These are phyloP conservation scores for Huiozyma naganishii DNA, from an alignment of 805 yeast genomes.

Conservation along the genomic window DNA sequence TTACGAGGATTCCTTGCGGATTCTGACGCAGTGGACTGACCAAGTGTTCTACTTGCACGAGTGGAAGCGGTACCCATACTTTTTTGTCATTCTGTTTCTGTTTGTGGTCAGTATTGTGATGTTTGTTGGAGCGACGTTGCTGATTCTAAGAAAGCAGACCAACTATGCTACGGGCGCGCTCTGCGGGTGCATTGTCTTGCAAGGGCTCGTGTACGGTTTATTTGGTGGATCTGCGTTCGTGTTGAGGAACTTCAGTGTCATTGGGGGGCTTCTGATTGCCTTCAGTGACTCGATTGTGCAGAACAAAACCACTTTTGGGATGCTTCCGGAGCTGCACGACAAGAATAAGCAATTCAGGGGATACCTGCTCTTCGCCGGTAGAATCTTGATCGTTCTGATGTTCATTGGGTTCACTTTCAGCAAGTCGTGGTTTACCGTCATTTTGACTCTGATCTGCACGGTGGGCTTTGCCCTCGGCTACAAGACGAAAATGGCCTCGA, in stretches of 20 bases:
- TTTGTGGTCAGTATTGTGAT: conserved; percentile 53
- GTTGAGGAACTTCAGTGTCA: conserved; percentile 77
- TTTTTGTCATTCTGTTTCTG: conserved; percentile 62
- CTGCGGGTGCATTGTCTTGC: conserved; percentile 64
- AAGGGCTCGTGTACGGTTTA: conserved; percentile 83
- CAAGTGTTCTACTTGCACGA: conserved; percentile 78
- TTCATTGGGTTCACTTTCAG: conserved; percentile 79
- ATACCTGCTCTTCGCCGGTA: conserved; percentile 78
- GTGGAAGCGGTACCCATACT: conserved; percentile 69
- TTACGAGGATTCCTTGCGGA: conserved; percentile 80
- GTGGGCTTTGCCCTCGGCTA: conserved; percentile 81
- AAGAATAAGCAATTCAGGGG: conserved; percentile 56
- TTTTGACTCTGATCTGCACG: conserved; percentile 61
- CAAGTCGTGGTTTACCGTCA: conserved; percentile 57
- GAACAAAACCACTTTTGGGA: conserved; percentile 48
- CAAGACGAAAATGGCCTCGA: conserved; percentile 84
- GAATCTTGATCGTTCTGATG: conserved; percentile 74
- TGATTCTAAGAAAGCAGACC: conserved; percentile 60
- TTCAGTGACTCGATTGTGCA: conserved; percentile 78
- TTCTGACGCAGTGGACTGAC: conserved; percentile 79
- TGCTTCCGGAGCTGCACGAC: conserved; percentile 43
- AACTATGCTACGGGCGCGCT: conserved; percentile 63
- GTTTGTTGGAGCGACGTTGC: conserved; percentile 61
- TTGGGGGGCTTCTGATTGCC: conserved; percentile 86
- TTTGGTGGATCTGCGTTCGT: conserved; percentile 74